Conservation (phyloP, 1,139 yeast genomes). For the Lodderomyces jiufengensis region DNA sequence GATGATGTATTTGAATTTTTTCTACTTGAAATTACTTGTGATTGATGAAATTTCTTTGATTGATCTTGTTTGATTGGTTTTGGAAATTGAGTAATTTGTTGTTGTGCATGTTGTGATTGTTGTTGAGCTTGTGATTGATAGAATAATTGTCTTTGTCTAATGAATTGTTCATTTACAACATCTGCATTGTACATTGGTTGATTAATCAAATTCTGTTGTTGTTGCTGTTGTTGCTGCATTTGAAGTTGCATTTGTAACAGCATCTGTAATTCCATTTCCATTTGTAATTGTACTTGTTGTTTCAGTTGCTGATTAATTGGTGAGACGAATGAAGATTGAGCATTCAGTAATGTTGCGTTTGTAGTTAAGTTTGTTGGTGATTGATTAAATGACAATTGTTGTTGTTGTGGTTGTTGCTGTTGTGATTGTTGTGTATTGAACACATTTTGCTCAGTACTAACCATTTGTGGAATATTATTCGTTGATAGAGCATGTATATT, state of each 20-base stretch:
- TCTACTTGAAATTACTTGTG: no score
- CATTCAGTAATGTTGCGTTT: slow-evolving; percentile 1
- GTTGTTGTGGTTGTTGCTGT: no score
- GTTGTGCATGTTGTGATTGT: background rate
- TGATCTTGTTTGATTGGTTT: background rate
- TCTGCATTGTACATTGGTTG: background rate
- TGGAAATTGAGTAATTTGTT: no score
- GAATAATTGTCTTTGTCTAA: no score
- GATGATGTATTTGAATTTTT: background rate
- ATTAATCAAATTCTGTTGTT: slow-evolving; percentile 3
- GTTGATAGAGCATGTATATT: slow-evolving; percentile 10
- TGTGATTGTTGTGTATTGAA: no score
- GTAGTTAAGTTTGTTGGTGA: slow-evolving; percentile 6
- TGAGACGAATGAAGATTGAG: no score
- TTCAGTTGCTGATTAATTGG: slow-evolving; percentile 2
- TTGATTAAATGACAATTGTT: background rate
- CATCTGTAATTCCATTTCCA: slow-evolving; percentile 2
- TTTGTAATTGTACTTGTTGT: slow-evolving; percentile 7
- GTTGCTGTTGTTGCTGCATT: slow-evolving; percentile 3
- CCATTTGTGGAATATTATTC: slow-evolving; percentile 1
- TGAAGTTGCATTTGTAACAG: slow-evolving; percentile 2
- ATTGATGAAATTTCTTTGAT: background rate
- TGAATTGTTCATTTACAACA: background rate
- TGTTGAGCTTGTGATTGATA: background rate
- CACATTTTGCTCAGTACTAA: background rate